Percentiles rank a stretch among this genome's conserved stretches.
phyloP scores from a whole-genome alignment of 2,329 filamentous ascomycete genomes.

The Aureobasidium leucospermi region DNA sequence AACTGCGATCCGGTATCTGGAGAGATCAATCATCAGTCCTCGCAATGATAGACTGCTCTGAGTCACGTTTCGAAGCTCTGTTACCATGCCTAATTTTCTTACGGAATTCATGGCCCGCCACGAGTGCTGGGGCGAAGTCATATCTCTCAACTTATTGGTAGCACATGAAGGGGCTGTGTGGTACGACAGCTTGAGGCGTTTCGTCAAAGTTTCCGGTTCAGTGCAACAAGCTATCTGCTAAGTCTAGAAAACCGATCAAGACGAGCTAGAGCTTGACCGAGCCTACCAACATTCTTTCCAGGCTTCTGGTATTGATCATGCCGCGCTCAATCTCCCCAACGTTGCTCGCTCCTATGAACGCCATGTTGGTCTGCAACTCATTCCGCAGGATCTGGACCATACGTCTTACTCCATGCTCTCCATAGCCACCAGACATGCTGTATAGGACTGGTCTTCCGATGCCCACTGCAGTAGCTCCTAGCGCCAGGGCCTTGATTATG shows the following conservation, averaged over 20 bases:
- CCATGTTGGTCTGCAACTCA: constrained; percentile 57
- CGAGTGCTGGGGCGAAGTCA: too few species aligned
- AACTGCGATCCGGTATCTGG: background rate
- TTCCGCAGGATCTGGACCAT: constrained; percentile 43
- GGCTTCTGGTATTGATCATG: constrained; percentile 10
- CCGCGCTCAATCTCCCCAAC: constrained; percentile 25
- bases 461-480: constrained; percentile 53
- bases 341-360: constrained; percentile 52
- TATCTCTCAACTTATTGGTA: too few species aligned
- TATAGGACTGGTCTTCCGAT: constrained; percentile 53
- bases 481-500: constrained; percentile 57
- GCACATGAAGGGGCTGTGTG: too few species aligned
- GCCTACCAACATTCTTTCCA: constrained; percentile 5
- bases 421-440: constrained; percentile 46
- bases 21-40: background rate
- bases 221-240: too few species aligned
- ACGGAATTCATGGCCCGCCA: too few species aligned
- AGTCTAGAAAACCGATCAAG: too few species aligned
- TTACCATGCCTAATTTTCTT: background rate
- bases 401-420: constrained; percentile 41
- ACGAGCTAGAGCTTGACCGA: constrained; percentile 2
- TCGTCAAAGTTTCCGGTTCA: too few species aligned
- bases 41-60: background rate
- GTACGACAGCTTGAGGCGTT: too few species aligned
- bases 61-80: background rate